A percentile compares a stretch with the other conserved stretches of the same genome.
Conservation (phyloP, 2,329 filamentous ascomycete species). For the Aspergillus tubingensis region DNA sequence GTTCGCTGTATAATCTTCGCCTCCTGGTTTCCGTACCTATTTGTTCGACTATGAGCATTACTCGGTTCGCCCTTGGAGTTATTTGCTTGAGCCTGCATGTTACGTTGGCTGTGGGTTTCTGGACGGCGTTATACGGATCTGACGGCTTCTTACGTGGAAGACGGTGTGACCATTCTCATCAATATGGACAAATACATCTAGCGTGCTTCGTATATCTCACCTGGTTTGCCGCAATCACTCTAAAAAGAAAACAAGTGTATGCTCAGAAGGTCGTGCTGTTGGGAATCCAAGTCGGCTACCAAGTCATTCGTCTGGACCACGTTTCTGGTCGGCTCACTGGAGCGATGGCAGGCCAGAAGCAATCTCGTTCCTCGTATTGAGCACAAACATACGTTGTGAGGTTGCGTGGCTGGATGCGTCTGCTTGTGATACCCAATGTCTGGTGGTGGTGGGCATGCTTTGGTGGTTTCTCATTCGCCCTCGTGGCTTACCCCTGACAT, state of each 20-base stretch:
- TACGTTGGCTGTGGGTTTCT: slow-evolving; percentile 35
- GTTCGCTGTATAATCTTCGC: slow-evolving; percentile 34
- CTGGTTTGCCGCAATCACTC: slow-evolving; percentile 29
- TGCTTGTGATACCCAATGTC: neutral
- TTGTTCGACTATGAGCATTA: slow-evolving; percentile 37
- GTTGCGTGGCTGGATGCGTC: neutral
- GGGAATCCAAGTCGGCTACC: neutral
- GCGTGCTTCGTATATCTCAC: slow-evolving; percentile 34
- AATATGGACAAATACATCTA: slow-evolving; percentile 42
- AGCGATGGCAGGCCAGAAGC: neutral
- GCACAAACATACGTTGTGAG: neutral
- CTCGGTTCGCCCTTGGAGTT: slow-evolving; percentile 35
- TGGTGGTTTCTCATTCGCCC: neutral
- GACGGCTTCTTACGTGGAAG: slow-evolving; percentile 37
- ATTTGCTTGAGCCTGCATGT: slow-evolving; percentile 36
- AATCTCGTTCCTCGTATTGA: neutral
- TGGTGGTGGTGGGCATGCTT: neutral
- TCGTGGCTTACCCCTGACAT: neutral
- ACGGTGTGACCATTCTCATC: slow-evolving; percentile 37
- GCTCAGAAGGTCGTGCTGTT: neutral
- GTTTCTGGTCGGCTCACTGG: neutral
- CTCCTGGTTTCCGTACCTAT: slow-evolving; percentile 32
- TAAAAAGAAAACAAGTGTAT: slow-evolving; percentile 10
- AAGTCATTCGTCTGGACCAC: neutral
- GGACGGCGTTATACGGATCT: slow-evolving; percentile 43